phyloP scores from a whole-genome alignment of 2,329 filamentous ascomycete genomes.

The Colletotrichum siamense region DNA sequence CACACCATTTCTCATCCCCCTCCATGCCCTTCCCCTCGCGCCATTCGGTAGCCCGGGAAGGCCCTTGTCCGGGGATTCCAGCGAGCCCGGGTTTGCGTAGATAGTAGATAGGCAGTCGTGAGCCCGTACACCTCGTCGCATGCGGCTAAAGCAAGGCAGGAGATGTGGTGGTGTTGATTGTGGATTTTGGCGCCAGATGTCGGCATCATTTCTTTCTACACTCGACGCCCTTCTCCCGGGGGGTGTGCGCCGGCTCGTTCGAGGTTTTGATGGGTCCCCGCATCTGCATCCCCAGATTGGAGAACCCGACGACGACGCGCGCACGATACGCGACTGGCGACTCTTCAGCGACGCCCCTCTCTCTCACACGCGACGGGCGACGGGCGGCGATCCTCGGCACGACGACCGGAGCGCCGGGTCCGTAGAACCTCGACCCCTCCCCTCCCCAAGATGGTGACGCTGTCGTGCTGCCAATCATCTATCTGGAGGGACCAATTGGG shows the following conservation, averaged over 20 bases:
- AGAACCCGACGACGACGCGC: neutral
- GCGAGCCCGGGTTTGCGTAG: neutral
- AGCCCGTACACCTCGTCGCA: neutral
- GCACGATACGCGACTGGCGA: conserved; percentile 12
- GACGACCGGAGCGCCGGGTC: conserved; percentile 14
- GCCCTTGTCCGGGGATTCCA: neutral
- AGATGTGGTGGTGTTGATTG: neutral
- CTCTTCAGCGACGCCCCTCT: neutral
- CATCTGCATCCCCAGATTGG: neutral
- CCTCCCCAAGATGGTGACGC: neutral
- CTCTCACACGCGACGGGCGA: conserved; percentile 7
- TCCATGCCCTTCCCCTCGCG: neutral
- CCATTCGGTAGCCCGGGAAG: neutral
- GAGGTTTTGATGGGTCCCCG: neutral
- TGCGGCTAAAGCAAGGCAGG: conserved; percentile 16
- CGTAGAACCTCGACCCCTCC: conserved; percentile 1
- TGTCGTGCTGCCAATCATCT: neutral
- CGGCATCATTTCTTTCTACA: neutral
- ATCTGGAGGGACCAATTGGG: neutral
- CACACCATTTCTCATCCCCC: neutral
- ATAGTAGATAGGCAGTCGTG: neutral
- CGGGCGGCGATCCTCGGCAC: neutral
- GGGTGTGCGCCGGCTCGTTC: neutral
- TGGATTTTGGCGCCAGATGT: neutral
- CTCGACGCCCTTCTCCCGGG: neutral